Conservation (phyloP, 495 filamentous ascomycete genomes). For the Endocarpon pusillum region DNA sequence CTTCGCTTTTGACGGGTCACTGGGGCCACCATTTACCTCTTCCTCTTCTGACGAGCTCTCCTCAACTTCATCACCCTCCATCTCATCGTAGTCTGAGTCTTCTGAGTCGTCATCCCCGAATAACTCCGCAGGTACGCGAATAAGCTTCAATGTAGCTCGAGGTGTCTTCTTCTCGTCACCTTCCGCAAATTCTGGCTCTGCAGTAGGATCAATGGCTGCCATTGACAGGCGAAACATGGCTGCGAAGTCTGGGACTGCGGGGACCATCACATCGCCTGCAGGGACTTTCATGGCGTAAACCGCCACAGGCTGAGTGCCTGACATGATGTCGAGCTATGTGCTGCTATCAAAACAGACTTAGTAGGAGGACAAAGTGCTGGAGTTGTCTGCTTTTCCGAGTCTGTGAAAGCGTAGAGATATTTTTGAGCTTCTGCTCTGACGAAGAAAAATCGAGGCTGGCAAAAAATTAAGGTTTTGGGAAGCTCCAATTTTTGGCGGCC, state of each 20-base stretch:
- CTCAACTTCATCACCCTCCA: conserved; percentile 41
- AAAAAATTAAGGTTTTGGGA: too few relatives aligned
- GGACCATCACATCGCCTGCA: conserved; percentile 55
- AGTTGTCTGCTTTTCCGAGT: too few relatives aligned
- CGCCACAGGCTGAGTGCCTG: conserved; percentile 52
- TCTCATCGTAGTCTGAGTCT: conserved; percentile 44
- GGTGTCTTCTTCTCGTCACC: conserved; percentile 40
- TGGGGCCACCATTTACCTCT: conserved; percentile 72
- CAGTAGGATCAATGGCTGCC: conserved; percentile 89
- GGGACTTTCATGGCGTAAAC: conserved; percentile 84
- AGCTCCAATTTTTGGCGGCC: too few relatives aligned
- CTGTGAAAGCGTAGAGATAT: too few relatives aligned
- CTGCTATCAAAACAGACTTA: not conserved
- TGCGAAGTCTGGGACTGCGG: conserved; percentile 55
- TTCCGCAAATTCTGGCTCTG: conserved; percentile 46
- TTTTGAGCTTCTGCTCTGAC: conserved; percentile 2
- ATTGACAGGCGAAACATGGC: conserved; percentile 91
- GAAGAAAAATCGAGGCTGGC: conserved; percentile 2
- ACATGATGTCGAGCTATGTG: conserved; percentile 24
- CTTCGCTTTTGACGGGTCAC: conserved; percentile 74
- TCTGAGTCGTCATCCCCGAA: conserved; percentile 35
- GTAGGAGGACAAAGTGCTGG: conserved; percentile 4
- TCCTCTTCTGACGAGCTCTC: conserved; percentile 50
- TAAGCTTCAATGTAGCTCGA: conserved; percentile 76
- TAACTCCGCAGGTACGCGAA: conserved; percentile 44